These are phyloP conservation scores for Brettanomyces sp. DNA, from an alignment of 805 yeast species.

Conservation along the genomic window DNA sequence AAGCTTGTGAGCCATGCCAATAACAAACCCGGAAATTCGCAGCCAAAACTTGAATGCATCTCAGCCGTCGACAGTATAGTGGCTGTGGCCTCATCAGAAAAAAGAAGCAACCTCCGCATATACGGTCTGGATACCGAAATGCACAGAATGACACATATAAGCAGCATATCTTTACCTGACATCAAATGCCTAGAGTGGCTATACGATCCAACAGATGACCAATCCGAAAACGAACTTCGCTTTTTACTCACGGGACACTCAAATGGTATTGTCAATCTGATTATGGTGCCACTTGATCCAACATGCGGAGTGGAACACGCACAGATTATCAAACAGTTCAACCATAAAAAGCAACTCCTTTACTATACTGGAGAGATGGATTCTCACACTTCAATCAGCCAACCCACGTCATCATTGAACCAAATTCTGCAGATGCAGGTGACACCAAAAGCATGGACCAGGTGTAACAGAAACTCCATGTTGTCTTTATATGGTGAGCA, in stretches of 20 bases:
- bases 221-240: slow-evolving; percentile 15
- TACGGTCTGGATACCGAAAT: slow-evolving; percentile 34
- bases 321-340: slow-evolving; percentile 67
- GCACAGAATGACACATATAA: slow-evolving; percentile 42
- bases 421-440: slow-evolving; percentile 28
- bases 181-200: slow-evolving; percentile 48
- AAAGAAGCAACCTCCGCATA: slow-evolving; percentile 38
- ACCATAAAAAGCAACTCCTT: slow-evolving; percentile 59
- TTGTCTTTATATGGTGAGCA: slow-evolving; percentile 59
- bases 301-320: slow-evolving; percentile 39
- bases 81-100: slow-evolving; percentile 44
- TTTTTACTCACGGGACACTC: slow-evolving; percentile 64
- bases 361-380: slow-evolving; percentile 1
- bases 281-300: slow-evolving; percentile 48
- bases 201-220: slow-evolving; percentile 13
- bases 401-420: slow-evolving; percentile 9
- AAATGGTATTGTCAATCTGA: slow-evolving; percentile 65
- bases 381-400: slow-evolving; percentile 3
- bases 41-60: slow-evolving; percentile 3
- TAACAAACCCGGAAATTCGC: slow-evolving; percentile 5
- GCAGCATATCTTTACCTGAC: slow-evolving; percentile 50
- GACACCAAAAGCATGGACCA: slow-evolving; percentile 31
- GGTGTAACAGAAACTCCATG: slow-evolving; percentile 36
- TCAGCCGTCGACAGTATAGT: slow-evolving; percentile 24
- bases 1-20: slow-evolving; percentile 14